These are phyloP conservation scores for Ustilago xerochloae DNA, from an alignment of 1,284 basidiomycete species.

Conservation along the genomic window DNA sequence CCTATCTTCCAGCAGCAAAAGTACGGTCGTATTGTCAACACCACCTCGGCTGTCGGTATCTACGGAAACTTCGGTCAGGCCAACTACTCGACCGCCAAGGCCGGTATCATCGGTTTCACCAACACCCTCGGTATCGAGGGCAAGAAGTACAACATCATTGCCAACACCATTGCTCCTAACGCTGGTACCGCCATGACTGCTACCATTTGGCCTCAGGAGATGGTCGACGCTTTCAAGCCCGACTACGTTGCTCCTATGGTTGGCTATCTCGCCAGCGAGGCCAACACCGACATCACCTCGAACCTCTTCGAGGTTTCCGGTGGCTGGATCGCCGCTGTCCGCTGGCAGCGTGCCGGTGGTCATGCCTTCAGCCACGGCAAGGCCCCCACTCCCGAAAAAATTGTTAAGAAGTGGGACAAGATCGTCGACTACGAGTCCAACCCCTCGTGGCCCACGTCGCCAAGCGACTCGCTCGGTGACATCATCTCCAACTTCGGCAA, in stretches of 20 bases:
- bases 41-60: slow-evolving; percentile 90
- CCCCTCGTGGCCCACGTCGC: slow-evolving; percentile 62
- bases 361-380: slow-evolving; percentile 67
- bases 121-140: slow-evolving; percentile 92
- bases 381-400: slow-evolving; percentile 59
- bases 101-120: slow-evolving; percentile 89
- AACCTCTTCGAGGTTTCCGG: slow-evolving; percentile 88
- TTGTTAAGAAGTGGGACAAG: slow-evolving; percentile 62
- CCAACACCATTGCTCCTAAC: slow-evolving; percentile 88
- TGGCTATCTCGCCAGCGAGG: slow-evolving; percentile 85
- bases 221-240: slow-evolving; percentile 95
- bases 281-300: slow-evolving; percentile 80
- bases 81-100: slow-evolving; percentile 84
- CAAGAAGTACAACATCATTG: slow-evolving; percentile 85
- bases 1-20: slow-evolving; percentile 96
- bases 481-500: slow-evolving; percentile 64
- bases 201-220: slow-evolving; percentile 81
- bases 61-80: slow-evolving; percentile 93
- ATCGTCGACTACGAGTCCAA: slow-evolving; percentile 66
- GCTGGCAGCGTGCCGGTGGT: slow-evolving; percentile 93
- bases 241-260: slow-evolving; percentile 92
- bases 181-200: slow-evolving; percentile 74
- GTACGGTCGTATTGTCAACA: slow-evolving; percentile 94
- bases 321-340: slow-evolving; percentile 90
- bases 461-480: slow-evolving; percentile 63